Evolutionary conservation across 768 basidiomycete species (phyloP).

Genomic region (Phanerodontia chrysosporium): DNA sequence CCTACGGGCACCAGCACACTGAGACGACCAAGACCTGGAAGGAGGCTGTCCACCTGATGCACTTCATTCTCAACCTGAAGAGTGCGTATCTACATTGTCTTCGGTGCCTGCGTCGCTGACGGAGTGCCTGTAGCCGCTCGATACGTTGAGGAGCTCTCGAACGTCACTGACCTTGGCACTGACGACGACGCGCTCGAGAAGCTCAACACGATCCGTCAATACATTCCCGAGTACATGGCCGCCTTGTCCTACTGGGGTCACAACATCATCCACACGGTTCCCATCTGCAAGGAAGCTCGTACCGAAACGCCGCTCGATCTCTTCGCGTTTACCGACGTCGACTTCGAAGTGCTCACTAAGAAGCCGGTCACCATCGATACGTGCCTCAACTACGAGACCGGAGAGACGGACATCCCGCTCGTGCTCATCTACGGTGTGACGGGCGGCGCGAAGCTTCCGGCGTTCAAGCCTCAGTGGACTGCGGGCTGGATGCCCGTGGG

Average conservation of each 20-base stretch:
- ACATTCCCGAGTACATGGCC: constrained; percentile 13
- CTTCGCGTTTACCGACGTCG: constrained; percentile 5
- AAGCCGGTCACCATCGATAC: background rate
- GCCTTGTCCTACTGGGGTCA: constrained; percentile 5
- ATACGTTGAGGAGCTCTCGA: constrained; percentile 17
- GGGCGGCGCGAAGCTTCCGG: constrained; percentile 2
- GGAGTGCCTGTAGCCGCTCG: constrained; percentile 1
- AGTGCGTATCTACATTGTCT: constrained; percentile 8
- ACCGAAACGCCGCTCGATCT: background rate
- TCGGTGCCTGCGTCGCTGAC: background rate
- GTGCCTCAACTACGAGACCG: background rate
- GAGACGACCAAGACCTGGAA: background rate
- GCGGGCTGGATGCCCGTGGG: background rate
- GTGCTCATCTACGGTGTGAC: constrained; percentile 14
- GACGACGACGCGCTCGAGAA: background rate
- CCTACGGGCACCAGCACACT: background rate
- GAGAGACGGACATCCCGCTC: background rate
- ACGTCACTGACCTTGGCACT: constrained; percentile 8
- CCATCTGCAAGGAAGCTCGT: background rate
- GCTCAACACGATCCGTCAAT: constrained; percentile 7
- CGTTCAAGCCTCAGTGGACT: background rate
- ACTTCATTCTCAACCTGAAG: too few relatives aligned
- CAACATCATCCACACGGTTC: constrained; percentile 20
- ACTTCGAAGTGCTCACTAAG: constrained; percentile 6
- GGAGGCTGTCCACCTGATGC: background rate